Conservation (phyloP, 1,284 basidiomycete genomes). For the Papiliotrema nemorosa region DNA sequence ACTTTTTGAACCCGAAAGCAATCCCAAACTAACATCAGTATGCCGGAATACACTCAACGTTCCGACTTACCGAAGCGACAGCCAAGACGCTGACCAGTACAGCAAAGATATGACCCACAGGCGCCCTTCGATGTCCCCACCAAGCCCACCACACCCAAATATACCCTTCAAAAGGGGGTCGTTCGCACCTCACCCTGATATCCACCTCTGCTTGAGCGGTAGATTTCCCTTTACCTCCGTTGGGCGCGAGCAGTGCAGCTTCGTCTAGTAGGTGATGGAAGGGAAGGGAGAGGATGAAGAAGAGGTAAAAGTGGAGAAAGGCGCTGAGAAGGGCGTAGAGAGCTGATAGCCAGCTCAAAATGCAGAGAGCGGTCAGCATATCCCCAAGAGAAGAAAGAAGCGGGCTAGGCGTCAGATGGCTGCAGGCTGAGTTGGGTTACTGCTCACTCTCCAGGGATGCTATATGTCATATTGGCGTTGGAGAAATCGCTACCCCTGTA, state of each 20-base stretch:
- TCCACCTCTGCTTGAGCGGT: constrained; percentile 27
- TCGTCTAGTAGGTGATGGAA: constrained; percentile 11
- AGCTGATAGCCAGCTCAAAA: constrained; percentile 25
- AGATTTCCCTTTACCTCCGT: not conserved
- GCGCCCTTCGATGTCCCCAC: constrained; percentile 31
- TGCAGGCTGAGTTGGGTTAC: not conserved
- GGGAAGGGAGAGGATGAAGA: constrained; percentile 32
- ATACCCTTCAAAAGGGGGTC: constrained; percentile 25
- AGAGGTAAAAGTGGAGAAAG: constrained; percentile 22
- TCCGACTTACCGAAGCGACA: constrained; percentile 18
- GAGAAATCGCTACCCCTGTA: constrained; percentile 4
- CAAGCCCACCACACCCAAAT: constrained; percentile 41
- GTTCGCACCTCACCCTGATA: constrained; percentile 23
- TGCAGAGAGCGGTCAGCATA: constrained; percentile 18
- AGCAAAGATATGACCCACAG: constrained; percentile 19
- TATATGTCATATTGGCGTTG: constrained; percentile 6
- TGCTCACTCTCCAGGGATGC: constrained; percentile 26
- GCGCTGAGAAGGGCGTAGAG: constrained; percentile 19
- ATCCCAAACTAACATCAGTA: constrained; percentile 11
- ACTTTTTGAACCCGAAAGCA: constrained; percentile 15
- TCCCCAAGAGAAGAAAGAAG: constrained; percentile 15
- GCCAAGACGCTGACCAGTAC: constrained; percentile 10
- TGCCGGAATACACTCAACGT: not conserved
- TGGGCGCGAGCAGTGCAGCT: not conserved
- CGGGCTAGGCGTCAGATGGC: constrained; percentile 9